Conservation (phyloP, 352 stramenopile genomes). For the Phytophthora syringae region DNA sequence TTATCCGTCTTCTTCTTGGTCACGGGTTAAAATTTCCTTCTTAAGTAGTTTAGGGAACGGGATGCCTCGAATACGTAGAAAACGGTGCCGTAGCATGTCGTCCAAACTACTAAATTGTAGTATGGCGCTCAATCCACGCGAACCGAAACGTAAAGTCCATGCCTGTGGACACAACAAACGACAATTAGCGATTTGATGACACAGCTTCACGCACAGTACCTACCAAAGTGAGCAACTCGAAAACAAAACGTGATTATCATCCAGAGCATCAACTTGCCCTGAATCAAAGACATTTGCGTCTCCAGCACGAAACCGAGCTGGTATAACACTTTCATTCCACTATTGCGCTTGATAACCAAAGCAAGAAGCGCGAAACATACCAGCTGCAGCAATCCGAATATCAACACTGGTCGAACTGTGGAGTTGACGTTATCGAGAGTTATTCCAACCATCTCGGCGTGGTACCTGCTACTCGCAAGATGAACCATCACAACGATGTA, state of each 20-base stretch:
- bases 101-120: no score
- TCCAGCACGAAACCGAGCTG: conserved; percentile 41
- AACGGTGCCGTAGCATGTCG: not conserved
- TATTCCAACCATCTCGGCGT: conserved; percentile 14
- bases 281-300: conserved; percentile 26
- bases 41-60: no score
- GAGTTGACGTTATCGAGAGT: not conserved
- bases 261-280: conserved; percentile 18
- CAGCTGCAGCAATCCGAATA: conserved; percentile 27
- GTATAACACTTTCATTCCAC: conserved; percentile 16
- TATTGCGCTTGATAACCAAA: conserved; percentile 13
- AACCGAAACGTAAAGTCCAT: conserved; percentile 14
- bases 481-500: conserved; percentile 19
- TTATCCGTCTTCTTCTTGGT: no score
- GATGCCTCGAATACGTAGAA: no score
- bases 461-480: conserved; percentile 20
- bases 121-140: not conserved
- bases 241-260: conserved; percentile 8
- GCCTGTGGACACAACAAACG: not conserved
- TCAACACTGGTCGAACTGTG: conserved; percentile 10
- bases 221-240: conserved; percentile 14
- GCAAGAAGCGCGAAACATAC: conserved; percentile 24
- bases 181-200: no score
- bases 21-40: no score
- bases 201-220: no score